A percentile compares a stretch with the other conserved stretches of the same genome.
phyloP scores from a whole-genome alignment of 371 early-diverging fungal species.

The Rhizopus microsporus region DNA sequence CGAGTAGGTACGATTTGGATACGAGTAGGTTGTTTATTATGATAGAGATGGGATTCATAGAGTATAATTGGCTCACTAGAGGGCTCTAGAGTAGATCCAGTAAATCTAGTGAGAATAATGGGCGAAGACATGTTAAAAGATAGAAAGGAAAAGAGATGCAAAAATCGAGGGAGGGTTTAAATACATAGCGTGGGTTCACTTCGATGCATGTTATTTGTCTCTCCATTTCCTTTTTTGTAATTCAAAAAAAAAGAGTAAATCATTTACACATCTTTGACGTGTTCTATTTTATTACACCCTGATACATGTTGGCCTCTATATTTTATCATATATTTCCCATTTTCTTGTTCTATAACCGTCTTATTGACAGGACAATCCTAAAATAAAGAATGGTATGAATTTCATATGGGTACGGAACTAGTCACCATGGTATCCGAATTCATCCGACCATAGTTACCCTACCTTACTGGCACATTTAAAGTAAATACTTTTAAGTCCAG shows the following conservation, averaged over 20 bases:
- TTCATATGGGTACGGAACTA: constrained; percentile 16
- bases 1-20: constrained; percentile 29
- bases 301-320: constrained; percentile 54
- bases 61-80: constrained; percentile 24
- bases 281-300: constrained; percentile 39
- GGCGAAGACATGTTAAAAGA: not conserved
- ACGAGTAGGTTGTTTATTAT: constrained; percentile 21
- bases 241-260: not conserved
- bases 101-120: constrained; percentile 24
- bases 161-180: too few species aligned
- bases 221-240: too few species aligned
- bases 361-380: constrained; percentile 51
- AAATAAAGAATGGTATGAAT: constrained; percentile 16
- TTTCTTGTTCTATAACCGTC: constrained; percentile 50
- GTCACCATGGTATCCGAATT: constrained; percentile 15
- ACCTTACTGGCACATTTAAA: constrained; percentile 38
- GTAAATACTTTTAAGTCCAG: constrained; percentile 26
- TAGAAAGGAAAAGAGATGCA: too few species aligned
- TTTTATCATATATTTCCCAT: constrained; percentile 50
- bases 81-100: constrained; percentile 32
- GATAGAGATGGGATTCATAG: constrained; percentile 28
- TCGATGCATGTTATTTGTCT: too few species aligned
- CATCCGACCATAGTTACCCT: constrained; percentile 18
- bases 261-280: constrained; percentile 30
- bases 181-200: too few species aligned